Base-by-base conservation (phyloP, 164 flowering plant species). In the Amborella trichopoda region DNA sequence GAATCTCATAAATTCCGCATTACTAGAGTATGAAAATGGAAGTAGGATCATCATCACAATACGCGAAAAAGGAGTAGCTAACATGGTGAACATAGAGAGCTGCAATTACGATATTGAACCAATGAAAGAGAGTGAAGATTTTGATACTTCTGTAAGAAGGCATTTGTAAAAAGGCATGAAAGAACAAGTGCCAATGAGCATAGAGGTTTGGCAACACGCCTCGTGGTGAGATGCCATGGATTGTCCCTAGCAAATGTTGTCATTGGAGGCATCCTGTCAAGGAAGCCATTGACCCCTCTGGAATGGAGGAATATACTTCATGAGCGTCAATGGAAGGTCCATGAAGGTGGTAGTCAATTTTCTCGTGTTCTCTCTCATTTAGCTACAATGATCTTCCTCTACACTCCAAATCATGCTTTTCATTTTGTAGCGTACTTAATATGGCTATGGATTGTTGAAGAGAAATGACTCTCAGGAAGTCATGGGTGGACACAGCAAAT, bases 361-460 rank as follows among this genome's bases (percentile, higher is more conserved):
- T 22, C 44, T 45, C 0, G 44, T 41, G 6, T 19, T 54, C 19
- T 22, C 39, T 19, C n/a, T n/a, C n/a, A n/a, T 32, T 50, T 13
- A 45, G 62, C 44, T 45, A 26, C 32, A 19, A 39, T 11, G 20
- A 54, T 26, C 28, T 64, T 21, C 64, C 64, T 0, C 25, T 37
- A 9, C 17, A 26, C 6, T 43, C 56, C 22, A 65, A 48, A 26
- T 54, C n/a, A 13, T 65, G 65, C 19, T 65, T 65, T 32, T 0
- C 43, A 8, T 60, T 55, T 24, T 55, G 52, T 19, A 28, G 56
- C 12, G 19, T 48, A 3, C 53, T 56, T 72, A 18, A 44, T 55
- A 3, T 26, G 48, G 19, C 23, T 68, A 10, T 64, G 44, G 60
- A 50, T 57, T 14, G 62, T 61, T 6, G 57, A 62, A 23, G 68